A percentile compares a stretch with the other conserved stretches of the same genome.
These are phyloP conservation scores for Dryas integrifolia DNA, from an alignment of 331 rosid species.

Conservation along the genomic window DNA sequence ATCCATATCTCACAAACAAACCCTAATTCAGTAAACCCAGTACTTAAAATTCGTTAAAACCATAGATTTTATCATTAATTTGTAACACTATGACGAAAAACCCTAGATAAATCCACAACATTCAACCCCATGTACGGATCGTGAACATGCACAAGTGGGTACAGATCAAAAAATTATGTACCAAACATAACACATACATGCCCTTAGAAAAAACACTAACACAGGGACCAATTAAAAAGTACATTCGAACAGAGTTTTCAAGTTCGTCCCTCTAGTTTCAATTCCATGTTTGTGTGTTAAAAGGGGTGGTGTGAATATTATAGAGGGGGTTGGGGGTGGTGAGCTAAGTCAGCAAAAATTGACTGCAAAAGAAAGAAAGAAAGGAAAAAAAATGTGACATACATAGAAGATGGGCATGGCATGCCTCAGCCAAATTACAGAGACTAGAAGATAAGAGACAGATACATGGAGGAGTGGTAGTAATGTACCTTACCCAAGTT, in stretches of 20 bases:
- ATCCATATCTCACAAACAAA: conserved; percentile 14
- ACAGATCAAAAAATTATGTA: conserved; percentile 39
- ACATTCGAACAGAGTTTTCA: conserved; percentile 34
- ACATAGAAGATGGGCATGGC: conserved; percentile 35
- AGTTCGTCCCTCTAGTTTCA: conserved; percentile 23
- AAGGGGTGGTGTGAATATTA: conserved; percentile 26
- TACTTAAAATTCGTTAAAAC: conserved; percentile 29
- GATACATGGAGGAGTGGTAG: conserved; percentile 6
- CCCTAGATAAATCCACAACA: conserved; percentile 44
- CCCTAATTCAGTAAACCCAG: conserved; percentile 34
- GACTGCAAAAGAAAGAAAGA: conserved; percentile 30
- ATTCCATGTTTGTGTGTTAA: conserved; percentile 31
- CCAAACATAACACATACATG: conserved; percentile 37
- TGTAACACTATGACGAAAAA: conserved; percentile 17
- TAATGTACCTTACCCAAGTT: conserved; percentile 24
- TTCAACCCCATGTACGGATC: conserved; percentile 32
- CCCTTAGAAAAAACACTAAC: conserved; percentile 15
- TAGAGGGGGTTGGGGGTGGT: conserved; percentile 16
- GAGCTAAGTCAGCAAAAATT: conserved; percentile 49
- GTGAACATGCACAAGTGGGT: conserved; percentile 45
- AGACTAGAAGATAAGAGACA: conserved; percentile 25
- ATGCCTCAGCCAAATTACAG: conserved; percentile 37
- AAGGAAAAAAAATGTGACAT: conserved; percentile 52
- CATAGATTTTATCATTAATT: conserved; percentile 26
- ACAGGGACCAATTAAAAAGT: conserved; percentile 30